Conservation (phyloP, 2,329 filamentous ascomycete genomes). For the Chaetomium globosum region DNA sequence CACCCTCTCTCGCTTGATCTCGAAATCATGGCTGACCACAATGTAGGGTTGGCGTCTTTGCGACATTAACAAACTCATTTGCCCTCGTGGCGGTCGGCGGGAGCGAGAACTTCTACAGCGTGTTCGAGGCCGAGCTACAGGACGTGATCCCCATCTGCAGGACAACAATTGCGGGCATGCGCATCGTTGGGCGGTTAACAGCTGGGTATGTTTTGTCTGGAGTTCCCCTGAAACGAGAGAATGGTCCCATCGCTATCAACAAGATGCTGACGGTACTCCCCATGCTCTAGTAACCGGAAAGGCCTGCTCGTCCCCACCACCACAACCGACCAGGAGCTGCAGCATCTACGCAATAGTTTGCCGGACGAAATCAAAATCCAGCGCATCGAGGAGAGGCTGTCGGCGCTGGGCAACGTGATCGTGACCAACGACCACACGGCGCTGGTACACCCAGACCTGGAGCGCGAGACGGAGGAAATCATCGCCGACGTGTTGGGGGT, state of each 20-base stretch:
- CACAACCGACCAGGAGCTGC: constrained; percentile 96
- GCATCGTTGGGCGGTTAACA: constrained; percentile 94
- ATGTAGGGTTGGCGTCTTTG: constrained; percentile 87
- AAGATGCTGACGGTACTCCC: constrained; percentile 21
- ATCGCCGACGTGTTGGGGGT: constrained; percentile 91
- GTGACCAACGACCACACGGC: constrained; percentile 96
- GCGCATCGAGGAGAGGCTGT: constrained; percentile 95
- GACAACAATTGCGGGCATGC: constrained; percentile 92
- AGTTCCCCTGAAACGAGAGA: neutral
- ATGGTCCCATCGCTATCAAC: neutral
- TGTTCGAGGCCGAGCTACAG: constrained; percentile 97
- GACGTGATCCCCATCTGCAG: constrained; percentile 97
- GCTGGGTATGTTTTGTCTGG: constrained; percentile 66
- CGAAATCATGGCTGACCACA: constrained; percentile 23
- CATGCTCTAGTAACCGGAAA: constrained; percentile 76
- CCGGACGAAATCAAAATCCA: constrained; percentile 92
- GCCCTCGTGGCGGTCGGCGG: constrained; percentile 91
- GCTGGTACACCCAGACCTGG: constrained; percentile 91
- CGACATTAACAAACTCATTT: constrained; percentile 96
- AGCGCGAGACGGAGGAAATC: constrained; percentile 98
- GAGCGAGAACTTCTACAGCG: constrained; percentile 98
- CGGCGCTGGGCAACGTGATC: constrained; percentile 94
- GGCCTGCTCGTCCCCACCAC: constrained; percentile 94
- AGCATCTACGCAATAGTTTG: constrained; percentile 93
- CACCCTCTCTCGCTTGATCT: neutral